Conservation (phyloP, 148 eudicot genomes). For the Chenopodium album region DNA sequence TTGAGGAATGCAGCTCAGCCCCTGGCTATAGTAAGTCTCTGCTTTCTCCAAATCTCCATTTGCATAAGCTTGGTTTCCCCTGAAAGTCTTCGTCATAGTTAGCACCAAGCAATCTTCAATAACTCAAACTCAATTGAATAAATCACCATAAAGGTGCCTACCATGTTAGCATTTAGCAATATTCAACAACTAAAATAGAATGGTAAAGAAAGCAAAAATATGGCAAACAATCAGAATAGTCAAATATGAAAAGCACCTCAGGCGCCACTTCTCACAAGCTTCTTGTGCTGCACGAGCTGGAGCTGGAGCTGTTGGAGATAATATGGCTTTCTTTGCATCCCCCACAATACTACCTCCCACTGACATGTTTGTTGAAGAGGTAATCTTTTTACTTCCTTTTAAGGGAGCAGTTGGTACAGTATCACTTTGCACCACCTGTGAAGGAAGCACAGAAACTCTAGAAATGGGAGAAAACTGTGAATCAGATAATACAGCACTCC, state of each 20-base stretch:
- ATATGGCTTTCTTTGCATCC: constrained; percentile 25
- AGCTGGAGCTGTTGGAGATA: constrained; percentile 44
- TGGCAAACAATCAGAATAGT: constrained; percentile 1
- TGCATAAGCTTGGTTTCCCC: constrained; percentile 98
- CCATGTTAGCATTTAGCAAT: constrained; percentile 19
- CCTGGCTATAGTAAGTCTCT: constrained; percentile 82
- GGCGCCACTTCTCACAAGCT: constrained; percentile 96
- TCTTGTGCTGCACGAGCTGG: constrained; percentile 73
- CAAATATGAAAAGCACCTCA: constrained; percentile 51
- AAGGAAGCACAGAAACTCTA: constrained; percentile 42
- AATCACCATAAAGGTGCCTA: no score
- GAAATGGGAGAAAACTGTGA: constrained; percentile 48
- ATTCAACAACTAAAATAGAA: constrained; percentile 6
- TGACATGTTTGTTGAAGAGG: constrained; percentile 25
- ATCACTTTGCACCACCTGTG: constrained; percentile 37
- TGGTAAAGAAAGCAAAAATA: constrained; percentile 4
- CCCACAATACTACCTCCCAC: constrained; percentile 23
- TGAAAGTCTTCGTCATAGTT: constrained; percentile 23
- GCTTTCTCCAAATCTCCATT: constrained; percentile 74
- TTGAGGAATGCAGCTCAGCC: constrained; percentile 69
- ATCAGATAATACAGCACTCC: constrained; percentile 38
- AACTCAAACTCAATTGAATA: constrained; percentile 9
- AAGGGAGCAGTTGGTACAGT: constrained; percentile 33
- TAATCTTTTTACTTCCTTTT: constrained; percentile 30
- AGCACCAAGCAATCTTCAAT: constrained; percentile 18